Evolutionary conservation across 768 basidiomycete species (phyloP).

Genomic region (Auriscalpium orientale): DNA sequence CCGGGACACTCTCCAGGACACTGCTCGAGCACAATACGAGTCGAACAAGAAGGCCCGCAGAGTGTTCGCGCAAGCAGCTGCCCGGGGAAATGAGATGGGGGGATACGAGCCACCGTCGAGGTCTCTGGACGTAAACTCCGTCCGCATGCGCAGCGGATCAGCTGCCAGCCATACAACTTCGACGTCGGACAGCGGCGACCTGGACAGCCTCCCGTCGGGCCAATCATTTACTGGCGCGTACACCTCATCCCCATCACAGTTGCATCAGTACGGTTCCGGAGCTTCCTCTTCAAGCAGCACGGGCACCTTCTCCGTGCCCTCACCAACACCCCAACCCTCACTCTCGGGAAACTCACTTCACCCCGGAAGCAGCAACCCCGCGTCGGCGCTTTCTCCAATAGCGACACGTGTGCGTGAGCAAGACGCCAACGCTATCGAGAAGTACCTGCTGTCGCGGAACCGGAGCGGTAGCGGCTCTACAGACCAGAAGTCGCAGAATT

Average conservation of each 20-base stretch:
- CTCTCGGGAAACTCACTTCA: slow-evolving; percentile 24
- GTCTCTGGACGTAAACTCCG: slow-evolving; percentile 33
- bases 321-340: slow-evolving; percentile 30
- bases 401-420: slow-evolving; percentile 74
- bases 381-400: slow-evolving; percentile 63
- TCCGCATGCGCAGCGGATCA: slow-evolving; percentile 17
- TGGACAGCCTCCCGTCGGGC: slow-evolving; percentile 15
- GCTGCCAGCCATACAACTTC: slow-evolving; percentile 23
- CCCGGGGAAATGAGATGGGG: slow-evolving; percentile 57
- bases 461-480: slow-evolving; percentile 78
- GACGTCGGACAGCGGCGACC: slow-evolving; percentile 16
- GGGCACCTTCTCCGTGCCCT: slow-evolving; percentile 30
- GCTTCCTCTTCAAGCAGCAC: slow-evolving; percentile 53
- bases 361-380: slow-evolving; percentile 22
- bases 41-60: slow-evolving; percentile 70
- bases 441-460: slow-evolving; percentile 66
- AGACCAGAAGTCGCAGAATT: slow-evolving; percentile 60
- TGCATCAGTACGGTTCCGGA: slow-evolving; percentile 30
- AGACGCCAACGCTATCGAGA: slow-evolving; percentile 84
- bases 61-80: slow-evolving; percentile 67
- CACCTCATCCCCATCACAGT: slow-evolving; percentile 24
- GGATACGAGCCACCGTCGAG: slow-evolving; percentile 32
- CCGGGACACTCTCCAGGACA: slow-evolving; percentile 70
- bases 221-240: slow-evolving; percentile 17
- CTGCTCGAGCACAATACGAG: slow-evolving; percentile 73